A percentile compares a stretch with the other conserved stretches of the same genome.
Evolutionary conservation across 495 filamentous ascomycete species (phyloP).

Genomic region (Alectoria sarmentosa): DNA sequence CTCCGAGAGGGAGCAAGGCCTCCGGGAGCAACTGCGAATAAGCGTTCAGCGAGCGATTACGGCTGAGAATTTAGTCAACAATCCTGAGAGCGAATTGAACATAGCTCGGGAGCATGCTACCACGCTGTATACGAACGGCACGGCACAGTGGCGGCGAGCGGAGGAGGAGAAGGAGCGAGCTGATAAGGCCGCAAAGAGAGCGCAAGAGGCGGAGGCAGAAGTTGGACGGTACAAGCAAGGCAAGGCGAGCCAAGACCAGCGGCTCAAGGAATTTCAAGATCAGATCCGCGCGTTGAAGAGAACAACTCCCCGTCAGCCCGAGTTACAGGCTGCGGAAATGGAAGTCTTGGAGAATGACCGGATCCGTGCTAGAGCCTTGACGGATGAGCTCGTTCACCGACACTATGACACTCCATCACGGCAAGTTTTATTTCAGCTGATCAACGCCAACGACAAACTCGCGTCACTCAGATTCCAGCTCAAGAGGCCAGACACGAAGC

Average conservation of each 20-base stretch:
- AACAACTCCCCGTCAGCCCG: background rate
- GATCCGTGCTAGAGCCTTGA: background rate
- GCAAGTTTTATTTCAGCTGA: background rate
- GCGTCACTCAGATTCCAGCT: background rate
- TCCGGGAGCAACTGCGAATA: background rate
- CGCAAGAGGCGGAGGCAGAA: background rate
- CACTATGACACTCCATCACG: background rate
- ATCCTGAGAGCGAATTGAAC: background rate
- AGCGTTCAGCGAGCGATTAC: background rate
- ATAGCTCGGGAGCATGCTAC: background rate
- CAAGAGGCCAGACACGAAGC: background rate
- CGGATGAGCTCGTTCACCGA: background rate
- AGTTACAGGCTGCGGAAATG: background rate
- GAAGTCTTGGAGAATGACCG: background rate
- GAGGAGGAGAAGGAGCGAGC: background rate
- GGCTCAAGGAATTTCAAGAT: background rate
- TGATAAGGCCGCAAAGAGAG: background rate
- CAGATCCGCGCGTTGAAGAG: background rate
- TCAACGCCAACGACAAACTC: background rate
- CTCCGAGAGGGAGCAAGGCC: fast-evolving
- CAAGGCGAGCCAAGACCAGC: background rate
- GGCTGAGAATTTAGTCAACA: background rate
- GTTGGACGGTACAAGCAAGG: background rate
- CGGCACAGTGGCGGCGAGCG: background rate
- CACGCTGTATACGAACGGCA: background rate